Conservation (phyloP, 495 filamentous ascomycete species). For the Aspergillus campestris region DNA sequence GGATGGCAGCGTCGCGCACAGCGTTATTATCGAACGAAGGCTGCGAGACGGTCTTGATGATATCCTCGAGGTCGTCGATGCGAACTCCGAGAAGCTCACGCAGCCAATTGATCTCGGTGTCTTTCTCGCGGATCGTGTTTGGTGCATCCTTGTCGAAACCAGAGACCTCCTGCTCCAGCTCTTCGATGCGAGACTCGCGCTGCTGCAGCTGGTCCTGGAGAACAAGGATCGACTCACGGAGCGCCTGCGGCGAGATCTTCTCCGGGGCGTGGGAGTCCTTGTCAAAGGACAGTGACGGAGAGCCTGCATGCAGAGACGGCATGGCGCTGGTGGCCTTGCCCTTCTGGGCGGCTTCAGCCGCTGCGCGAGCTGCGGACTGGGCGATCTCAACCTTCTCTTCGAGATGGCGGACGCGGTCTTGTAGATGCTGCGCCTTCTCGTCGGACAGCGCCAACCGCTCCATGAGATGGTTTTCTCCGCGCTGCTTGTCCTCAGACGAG, state of each 20-base stretch:
- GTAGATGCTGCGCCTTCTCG: slow-evolving; percentile 68
- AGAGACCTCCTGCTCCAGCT: slow-evolving; percentile 64
- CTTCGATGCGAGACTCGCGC: slow-evolving; percentile 80
- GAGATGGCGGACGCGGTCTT: slow-evolving; percentile 71
- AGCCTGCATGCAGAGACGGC: slow-evolving; percentile 24
- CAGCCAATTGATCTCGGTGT: slow-evolving; percentile 92
- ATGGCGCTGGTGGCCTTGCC: slow-evolving; percentile 39
- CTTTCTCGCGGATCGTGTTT: slow-evolving; percentile 73
- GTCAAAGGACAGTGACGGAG: slow-evolving; percentile 35
- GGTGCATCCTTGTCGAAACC: slow-evolving; percentile 63
- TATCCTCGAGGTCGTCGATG: slow-evolving; percentile 84
- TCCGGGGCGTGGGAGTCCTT: slow-evolving; percentile 54
- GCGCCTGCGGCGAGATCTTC: slow-evolving; percentile 85
- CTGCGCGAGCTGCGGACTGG: slow-evolving; percentile 80
- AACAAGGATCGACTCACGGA: slow-evolving; percentile 91
- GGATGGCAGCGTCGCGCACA: slow-evolving; percentile 83
- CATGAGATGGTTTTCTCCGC: slow-evolving; percentile 55
- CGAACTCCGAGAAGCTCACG: slow-evolving; percentile 87
- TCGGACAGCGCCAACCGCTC: slow-evolving; percentile 69
- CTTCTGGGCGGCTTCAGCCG: slow-evolving; percentile 70
- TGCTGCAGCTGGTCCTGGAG: slow-evolving; percentile 94
- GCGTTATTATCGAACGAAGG: slow-evolving; percentile 65
- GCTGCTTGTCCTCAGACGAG: slow-evolving; percentile 61
- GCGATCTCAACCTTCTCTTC: slow-evolving; percentile 88
- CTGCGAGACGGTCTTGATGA: slow-evolving; percentile 68